Evolutionary conservation across 2,329 filamentous ascomycete genomes (phyloP), one percentile per base, ranked within the genome.

Genomic region (Verticillium longisporum): DNA sequence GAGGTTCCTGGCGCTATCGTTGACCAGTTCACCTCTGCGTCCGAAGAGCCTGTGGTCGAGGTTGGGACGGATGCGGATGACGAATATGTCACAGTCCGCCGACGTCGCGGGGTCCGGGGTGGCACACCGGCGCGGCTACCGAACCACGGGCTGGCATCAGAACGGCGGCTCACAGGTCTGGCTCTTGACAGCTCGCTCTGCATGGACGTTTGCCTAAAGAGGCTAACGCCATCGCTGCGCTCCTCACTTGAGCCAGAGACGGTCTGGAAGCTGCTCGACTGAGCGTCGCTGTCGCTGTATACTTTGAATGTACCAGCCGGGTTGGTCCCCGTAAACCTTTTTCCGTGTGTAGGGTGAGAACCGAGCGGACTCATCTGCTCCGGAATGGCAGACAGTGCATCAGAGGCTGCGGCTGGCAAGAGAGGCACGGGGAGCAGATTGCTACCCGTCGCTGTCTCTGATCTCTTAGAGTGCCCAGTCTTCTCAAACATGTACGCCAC

Each of bases 121-220:
- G 64, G 59, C 31, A 64, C 57, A 18, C 62, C 62, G n/a, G 61
- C 58, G n/a, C 64, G 59, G 13, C 64, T 61, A 36, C 59, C 62
- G 26, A 65, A 65, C 31, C 64, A 65, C 7, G 64, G 64, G 36
- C 61, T 65, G 10, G 64, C 62, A 15, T 63, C 64, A 5, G 62
- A 63, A 26, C 62, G 64, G 32, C 64, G 62, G 53, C 64, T 65
- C 15, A 65, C 61, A 11, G 64, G 64, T 18, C 64, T 59, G 26
- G 60, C 58, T 7, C 60, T 37, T 15, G 63, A 65, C 26, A 59
- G n/a, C 4, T 59, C 57, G 32, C 57, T 59, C 13, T 34, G 31
- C 26, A 50, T 50, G 9, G 56, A 70, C 34, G 34, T 63, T 26
- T 50, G 61, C 2, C 57, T 60, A 5, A 33, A 33, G 41, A 61